Percentiles rank a stretch among this genome's conserved stretches.
phyloP scores from a whole-genome alignment of 2,329 filamentous ascomycete species.

The Myriangium duriaei region DNA sequence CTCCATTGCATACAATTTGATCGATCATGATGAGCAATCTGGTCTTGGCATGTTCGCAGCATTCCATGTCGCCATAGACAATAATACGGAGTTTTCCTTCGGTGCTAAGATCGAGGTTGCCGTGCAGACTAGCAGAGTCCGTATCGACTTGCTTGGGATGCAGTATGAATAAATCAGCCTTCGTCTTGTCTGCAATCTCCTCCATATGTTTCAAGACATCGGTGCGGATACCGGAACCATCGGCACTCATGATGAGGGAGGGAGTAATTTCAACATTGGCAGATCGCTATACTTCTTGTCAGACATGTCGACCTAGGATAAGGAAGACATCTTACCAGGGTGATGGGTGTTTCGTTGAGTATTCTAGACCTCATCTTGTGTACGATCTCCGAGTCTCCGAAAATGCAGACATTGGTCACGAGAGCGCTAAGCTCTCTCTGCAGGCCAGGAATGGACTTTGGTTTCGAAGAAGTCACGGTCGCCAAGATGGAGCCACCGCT shows the following conservation, averaged over 20 bases:
- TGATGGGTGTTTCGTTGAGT: conserved; percentile 81
- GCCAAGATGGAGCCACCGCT: conserved; percentile 59
- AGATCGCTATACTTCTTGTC: conserved; percentile 53
- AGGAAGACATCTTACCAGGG: conserved; percentile 54
- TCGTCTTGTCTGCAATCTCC: conserved; percentile 73
- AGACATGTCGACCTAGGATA: conserved; percentile 14
- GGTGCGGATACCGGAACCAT: conserved; percentile 50
- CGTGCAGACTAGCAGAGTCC: conserved; percentile 63
- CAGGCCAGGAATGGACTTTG: conserved; percentile 46
- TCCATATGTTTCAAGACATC: conserved; percentile 76
- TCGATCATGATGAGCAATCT: conserved; percentile 95
- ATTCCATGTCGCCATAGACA: conserved; percentile 91
- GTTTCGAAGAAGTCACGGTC: conserved; percentile 68
- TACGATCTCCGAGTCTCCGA: conserved; percentile 74
- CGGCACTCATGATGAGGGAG: conserved; percentile 62
- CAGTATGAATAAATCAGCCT: conserved; percentile 91
- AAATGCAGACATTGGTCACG: conserved; percentile 78
- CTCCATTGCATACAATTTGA: conserved; percentile 56
- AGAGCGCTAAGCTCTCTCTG: conserved; percentile 38
- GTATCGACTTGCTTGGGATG: conserved; percentile 69
- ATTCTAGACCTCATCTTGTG: conserved; percentile 83
- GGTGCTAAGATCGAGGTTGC: conserved; percentile 52
- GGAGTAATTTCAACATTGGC: conserved; percentile 89
- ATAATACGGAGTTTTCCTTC: conserved; percentile 85
- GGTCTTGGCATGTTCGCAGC: conserved; percentile 92